phyloP scores from a whole-genome alignment of 2,329 filamentous ascomycete species.

The Pseudogymnoascus verrucosus region DNA sequence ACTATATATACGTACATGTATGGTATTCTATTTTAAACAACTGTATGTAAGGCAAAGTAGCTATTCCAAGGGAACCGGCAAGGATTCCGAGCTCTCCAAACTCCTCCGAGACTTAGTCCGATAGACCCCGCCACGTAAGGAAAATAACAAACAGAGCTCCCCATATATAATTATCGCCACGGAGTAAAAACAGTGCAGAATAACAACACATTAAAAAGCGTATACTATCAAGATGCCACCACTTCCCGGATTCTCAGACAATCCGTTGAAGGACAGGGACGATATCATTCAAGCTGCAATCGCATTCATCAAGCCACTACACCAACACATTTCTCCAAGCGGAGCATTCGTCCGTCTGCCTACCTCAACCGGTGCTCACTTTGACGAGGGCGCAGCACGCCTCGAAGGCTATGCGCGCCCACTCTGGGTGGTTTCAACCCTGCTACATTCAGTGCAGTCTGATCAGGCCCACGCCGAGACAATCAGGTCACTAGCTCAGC shows the following conservation, averaged over 20 bases:
- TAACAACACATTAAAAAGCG: neutral
- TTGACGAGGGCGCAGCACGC: constrained; percentile 14
- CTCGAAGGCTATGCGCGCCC: constrained; percentile 15
- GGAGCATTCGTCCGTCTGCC: constrained; percentile 10
- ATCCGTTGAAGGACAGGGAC: constrained; percentile 10
- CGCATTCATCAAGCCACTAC: constrained; percentile 7
- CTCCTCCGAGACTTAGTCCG: neutral
- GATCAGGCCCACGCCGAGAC: neutral
- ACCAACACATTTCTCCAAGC: constrained; percentile 10
- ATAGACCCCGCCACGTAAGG: neutral
- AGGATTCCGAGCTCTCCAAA: neutral
- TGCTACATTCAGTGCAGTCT: neutral
- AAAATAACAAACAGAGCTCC: constrained; percentile 2
- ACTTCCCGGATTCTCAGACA: constrained; percentile 16
- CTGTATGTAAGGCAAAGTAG: constrained; percentile 16
- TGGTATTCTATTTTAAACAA: neutral
- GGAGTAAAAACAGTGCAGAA: neutral
- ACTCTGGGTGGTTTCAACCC: constrained; percentile 12
- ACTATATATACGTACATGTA: neutral
- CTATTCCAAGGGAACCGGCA: neutral
- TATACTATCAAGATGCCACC: constrained; percentile 15
- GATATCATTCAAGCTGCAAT: constrained; percentile 8
- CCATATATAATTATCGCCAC: neutral
- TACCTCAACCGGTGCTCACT: constrained; percentile 10
- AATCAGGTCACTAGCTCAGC: neutral